Percentiles rank a stretch among this genome's conserved stretches.
phyloP scores from a whole-genome alignment of 495 filamentous ascomycete genomes.

The Rhizodiscina lignyota region DNA sequence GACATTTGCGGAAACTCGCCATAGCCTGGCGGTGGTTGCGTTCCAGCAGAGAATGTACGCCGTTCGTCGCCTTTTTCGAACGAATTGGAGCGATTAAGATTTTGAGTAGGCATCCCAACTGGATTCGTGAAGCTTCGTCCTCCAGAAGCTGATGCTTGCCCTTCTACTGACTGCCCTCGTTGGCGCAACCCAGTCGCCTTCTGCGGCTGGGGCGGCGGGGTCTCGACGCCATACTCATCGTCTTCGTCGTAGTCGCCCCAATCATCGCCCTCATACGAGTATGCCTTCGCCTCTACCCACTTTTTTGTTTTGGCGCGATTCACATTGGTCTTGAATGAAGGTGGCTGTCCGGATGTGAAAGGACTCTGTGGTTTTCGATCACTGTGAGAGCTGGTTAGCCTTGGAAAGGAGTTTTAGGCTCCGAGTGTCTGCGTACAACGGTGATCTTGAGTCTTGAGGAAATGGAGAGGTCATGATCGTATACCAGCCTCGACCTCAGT shows the following conservation, averaged over 20 bases:
- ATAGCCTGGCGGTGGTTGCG: background rate
- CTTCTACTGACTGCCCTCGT: conserved; percentile 19
- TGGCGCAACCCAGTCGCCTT: conserved; percentile 13
- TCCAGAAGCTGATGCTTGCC: too few species aligned
- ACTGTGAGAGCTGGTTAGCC: conserved; percentile 9
- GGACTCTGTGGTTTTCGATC: conserved; percentile 14
- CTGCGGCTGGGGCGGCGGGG: conserved; percentile 25
- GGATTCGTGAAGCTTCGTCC: conserved; percentile 18
- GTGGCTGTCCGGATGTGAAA: conserved; percentile 23
- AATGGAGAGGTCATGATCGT: too few species aligned
- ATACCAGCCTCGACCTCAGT: too few species aligned
- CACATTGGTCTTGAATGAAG: conserved; percentile 62
- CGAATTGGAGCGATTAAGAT: conserved; percentile 17
- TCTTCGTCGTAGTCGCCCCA: conserved; percentile 78
- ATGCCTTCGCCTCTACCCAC: conserved; percentile 82
- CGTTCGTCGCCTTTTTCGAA: conserved; percentile 34
- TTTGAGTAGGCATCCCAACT: background rate
- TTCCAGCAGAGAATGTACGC: conserved; percentile 14
- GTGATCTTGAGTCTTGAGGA: too few species aligned
- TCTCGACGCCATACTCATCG: conserved; percentile 48
- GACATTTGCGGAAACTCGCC: background rate
- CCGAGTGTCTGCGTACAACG: background rate
- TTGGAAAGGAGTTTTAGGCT: too few species aligned
- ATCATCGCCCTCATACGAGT: conserved; percentile 83
- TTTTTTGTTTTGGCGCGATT: conserved; percentile 83